phyloP scores from a whole-genome alignment of 345 rosid species.

The Lepidium africanum region DNA sequence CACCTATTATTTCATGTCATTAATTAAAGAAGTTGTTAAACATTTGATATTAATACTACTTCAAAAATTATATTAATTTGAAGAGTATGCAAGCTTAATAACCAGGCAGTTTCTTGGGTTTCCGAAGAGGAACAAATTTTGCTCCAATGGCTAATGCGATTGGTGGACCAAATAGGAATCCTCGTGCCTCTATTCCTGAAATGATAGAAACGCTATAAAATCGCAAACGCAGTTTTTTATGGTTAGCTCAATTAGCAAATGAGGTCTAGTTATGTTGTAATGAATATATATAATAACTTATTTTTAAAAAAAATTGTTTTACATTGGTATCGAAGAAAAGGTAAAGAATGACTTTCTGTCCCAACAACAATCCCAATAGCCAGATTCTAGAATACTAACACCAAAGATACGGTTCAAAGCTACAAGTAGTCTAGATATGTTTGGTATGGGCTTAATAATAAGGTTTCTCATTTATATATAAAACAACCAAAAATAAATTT shows the following conservation, averaged over 20 bases:
- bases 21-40: neutral
- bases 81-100: neutral
- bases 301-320: too few relatives aligned
- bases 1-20: conserved; percentile 40
- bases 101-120: conserved; percentile 94
- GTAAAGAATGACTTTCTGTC: conserved; percentile 5
- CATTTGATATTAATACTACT: neutral
- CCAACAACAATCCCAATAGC: conserved; percentile 23
- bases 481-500: neutral
- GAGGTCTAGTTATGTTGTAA: neutral
- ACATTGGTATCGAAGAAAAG: neutral
- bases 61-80: neutral
- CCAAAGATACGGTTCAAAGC: conserved; percentile 11
- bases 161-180: conserved; percentile 91
- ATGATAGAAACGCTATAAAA: neutral
- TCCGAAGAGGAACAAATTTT: conserved; percentile 87
- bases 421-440: neutral
- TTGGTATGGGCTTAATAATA: neutral
- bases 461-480: neutral
- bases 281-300: too few relatives aligned
- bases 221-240: neutral
- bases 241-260: neutral
- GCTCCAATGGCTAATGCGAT: conserved; percentile 98
- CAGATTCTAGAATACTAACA: conserved; percentile 23
- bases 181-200: conserved; percentile 95